Percentiles rank a stretch among this genome's conserved stretches.
Evolutionary conservation across 108 stramenopile genomes (phyloP).

Genomic region (Cyclotella atomus): DNA sequence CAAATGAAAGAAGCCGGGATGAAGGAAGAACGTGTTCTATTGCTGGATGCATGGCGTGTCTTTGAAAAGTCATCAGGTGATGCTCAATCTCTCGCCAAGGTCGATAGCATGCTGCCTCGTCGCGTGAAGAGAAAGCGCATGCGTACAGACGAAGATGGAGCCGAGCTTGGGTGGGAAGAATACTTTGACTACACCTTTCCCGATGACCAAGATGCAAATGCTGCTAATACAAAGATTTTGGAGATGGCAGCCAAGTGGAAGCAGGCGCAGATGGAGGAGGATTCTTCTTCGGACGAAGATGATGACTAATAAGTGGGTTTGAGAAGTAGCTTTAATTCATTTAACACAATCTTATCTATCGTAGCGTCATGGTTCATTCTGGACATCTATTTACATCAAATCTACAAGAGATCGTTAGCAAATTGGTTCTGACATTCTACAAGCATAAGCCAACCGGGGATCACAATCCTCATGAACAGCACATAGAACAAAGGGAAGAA

Average conservation of each 20-base stretch:
- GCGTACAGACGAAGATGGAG: slow-evolving; percentile 80
- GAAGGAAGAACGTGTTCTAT: slow-evolving; percentile 92
- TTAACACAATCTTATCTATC: not conserved
- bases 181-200: slow-evolving; percentile 99
- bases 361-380: not conserved
- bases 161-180: slow-evolving; percentile 95
- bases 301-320: slow-evolving; percentile 2
- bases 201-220: slow-evolving; percentile 87
- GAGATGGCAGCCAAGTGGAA: slow-evolving; percentile 99
- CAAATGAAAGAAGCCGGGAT: slow-evolving; percentile 85
- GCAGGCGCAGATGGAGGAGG: slow-evolving; percentile 59
- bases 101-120: slow-evolving; percentile 89
- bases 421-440: slow-evolving; percentile 3
- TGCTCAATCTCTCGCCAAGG: slow-evolving; percentile 60
- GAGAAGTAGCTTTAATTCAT: not conserved
- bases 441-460: not conserved
- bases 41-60: slow-evolving; percentile 95
- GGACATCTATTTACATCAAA: not conserved
- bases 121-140: slow-evolving; percentile 94
- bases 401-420: not conserved
- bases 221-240: slow-evolving; percentile 91
- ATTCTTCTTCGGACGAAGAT: slow-evolving; percentile 45
- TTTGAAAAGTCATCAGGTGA: slow-evolving; percentile 88
- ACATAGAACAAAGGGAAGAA: slow-evolving; percentile 3
- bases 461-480: not conserved